These are phyloP conservation scores for Candida mesenterica DNA, from an alignment of 1,139 yeast species.

Conservation along the genomic window DNA sequence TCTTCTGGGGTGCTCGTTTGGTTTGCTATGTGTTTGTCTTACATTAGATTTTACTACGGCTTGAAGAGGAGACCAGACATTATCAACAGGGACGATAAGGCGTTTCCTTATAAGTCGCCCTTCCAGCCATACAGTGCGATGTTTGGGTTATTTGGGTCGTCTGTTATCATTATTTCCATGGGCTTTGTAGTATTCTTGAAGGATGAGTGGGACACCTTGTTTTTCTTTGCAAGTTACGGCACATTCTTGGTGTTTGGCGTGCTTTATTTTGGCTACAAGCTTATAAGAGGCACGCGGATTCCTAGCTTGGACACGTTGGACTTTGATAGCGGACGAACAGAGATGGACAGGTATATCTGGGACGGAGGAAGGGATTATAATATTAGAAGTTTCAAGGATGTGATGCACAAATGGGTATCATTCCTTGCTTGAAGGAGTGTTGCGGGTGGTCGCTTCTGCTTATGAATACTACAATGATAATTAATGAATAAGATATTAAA, in stretches of 20 bases:
- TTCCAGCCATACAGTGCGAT: slow-evolving; percentile 76
- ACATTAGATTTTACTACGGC: slow-evolving; percentile 68
- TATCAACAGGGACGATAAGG: slow-evolving; percentile 56
- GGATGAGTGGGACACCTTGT: slow-evolving; percentile 60
- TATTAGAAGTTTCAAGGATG: slow-evolving; percentile 33
- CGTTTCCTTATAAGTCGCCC: slow-evolving; percentile 77
- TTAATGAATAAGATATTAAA: too few species aligned
- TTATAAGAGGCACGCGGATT: slow-evolving; percentile 53
- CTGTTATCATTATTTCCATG: slow-evolving; percentile 56
- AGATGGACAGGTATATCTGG: slow-evolving; percentile 68
- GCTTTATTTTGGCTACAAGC: slow-evolving; percentile 56
- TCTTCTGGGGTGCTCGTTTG: slow-evolving; percentile 74
- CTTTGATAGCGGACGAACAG: slow-evolving; percentile 76
- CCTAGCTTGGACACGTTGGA: slow-evolving; percentile 68
- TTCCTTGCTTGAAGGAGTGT: slow-evolving; percentile 34
- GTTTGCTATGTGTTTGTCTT: slow-evolving; percentile 79
- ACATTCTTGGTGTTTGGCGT: slow-evolving; percentile 54
- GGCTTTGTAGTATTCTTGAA: slow-evolving; percentile 68
- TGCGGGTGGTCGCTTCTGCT: too few species aligned
- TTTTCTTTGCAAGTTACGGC: slow-evolving; percentile 69
- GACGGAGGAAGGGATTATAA: slow-evolving; percentile 57
- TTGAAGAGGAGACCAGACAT: slow-evolving; percentile 65
- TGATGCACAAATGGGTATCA: slow-evolving; percentile 34
- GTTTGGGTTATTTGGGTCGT: slow-evolving; percentile 59
- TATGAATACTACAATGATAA: too few species aligned